Evolutionary conservation across 2,329 filamentous ascomycete species (phyloP).

Genomic region (Fusarium camptoceras): DNA sequence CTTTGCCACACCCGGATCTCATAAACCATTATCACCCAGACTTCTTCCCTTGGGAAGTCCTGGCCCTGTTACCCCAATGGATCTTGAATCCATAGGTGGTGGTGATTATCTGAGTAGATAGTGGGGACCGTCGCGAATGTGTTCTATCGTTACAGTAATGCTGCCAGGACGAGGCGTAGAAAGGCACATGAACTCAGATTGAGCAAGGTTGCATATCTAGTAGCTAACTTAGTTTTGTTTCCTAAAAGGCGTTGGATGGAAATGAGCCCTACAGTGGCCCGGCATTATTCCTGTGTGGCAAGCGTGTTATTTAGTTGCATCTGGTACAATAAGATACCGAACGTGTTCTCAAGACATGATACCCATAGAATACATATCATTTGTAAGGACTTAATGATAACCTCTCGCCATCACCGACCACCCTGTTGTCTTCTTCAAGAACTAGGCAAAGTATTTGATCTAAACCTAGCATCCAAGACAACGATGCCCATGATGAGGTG

Average conservation of each 20-base stretch:
- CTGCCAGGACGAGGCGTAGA: neutral
- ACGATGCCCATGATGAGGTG: neutral
- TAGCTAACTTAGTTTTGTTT: conserved; percentile 1
- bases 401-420: neutral
- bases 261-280: conserved; percentile 14
- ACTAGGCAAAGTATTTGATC: neutral
- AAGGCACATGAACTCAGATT: conserved; percentile 8
- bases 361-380: conserved; percentile 40
- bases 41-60: conserved; percentile 67
- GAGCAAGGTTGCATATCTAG: conserved; percentile 1
- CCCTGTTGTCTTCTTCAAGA: neutral
- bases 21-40: conserved; percentile 63
- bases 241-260: conserved; percentile 31
- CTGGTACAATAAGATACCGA: conserved; percentile 24
- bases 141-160: neutral
- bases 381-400: conserved; percentile 5
- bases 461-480: neutral
- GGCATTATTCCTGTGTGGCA: conserved; percentile 12
- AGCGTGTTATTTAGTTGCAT: conserved; percentile 35
- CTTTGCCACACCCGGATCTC: conserved; percentile 53
- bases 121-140: neutral
- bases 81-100: conserved; percentile 57
- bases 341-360: conserved; percentile 38
- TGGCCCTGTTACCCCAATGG: conserved; percentile 72
- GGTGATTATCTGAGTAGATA: conserved; percentile 53